A percentile compares a stretch with the other conserved stretches of the same genome.
These are phyloP conservation scores for Colletotrichum caudatum DNA, from an alignment of 2,329 filamentous ascomycete species.

Conservation along the genomic window DNA sequence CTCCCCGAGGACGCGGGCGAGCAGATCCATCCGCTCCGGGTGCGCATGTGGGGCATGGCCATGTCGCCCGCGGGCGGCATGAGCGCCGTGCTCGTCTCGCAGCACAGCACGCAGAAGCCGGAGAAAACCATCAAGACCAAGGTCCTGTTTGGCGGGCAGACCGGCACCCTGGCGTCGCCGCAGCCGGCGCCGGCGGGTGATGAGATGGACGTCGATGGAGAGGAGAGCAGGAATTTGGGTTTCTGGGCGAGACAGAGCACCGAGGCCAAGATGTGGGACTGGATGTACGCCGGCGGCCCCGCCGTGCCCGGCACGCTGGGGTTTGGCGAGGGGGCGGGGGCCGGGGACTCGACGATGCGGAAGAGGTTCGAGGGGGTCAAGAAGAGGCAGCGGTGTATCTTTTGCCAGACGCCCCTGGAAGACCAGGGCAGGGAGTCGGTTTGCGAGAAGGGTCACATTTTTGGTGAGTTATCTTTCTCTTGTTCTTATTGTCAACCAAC, in stretches of 20 bases:
- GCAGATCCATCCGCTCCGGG: constrained; percentile 62
- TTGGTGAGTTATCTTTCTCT: constrained; percentile 49
- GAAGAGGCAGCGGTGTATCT: constrained; percentile 57
- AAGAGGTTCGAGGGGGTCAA: constrained; percentile 55
- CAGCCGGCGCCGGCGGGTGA: neutral
- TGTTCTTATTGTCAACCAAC: neutral
- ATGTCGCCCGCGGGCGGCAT: constrained; percentile 64
- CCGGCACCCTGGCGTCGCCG: neutral
- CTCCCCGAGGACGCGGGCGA: constrained; percentile 51
- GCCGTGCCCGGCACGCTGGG: constrained; percentile 56
- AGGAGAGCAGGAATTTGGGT: neutral
- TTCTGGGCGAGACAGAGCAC: constrained; percentile 56
- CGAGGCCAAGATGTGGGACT: constrained; percentile 68
- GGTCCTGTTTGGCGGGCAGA: constrained; percentile 52
- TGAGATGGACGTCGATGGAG: constrained; percentile 24
- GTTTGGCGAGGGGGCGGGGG: constrained; percentile 24
- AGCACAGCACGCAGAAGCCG: constrained; percentile 61
- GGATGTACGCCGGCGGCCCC: constrained; percentile 68
- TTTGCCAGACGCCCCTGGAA: constrained; percentile 57
- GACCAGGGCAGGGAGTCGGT: constrained; percentile 51
- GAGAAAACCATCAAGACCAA: constrained; percentile 56
- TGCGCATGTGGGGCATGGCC: constrained; percentile 66
- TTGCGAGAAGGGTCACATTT: constrained; percentile 56
- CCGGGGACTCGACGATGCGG: constrained; percentile 46
- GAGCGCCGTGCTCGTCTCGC: constrained; percentile 63